A percentile compares a stretch with the other conserved stretches of the same genome.
Evolutionary conservation across 2,329 filamentous ascomycete species (phyloP).

Genomic region (Fusarium bactridioides): DNA sequence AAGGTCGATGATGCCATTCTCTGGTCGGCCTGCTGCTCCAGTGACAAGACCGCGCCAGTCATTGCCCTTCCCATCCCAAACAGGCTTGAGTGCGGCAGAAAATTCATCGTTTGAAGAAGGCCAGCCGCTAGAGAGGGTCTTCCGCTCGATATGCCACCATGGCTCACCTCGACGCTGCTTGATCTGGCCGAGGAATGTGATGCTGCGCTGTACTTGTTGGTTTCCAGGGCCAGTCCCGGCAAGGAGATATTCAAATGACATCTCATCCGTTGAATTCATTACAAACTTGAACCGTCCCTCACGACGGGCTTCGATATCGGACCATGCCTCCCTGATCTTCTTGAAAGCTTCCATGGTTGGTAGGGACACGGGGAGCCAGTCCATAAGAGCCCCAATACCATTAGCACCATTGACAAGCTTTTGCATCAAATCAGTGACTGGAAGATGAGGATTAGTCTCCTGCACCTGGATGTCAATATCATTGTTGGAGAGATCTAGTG

Average conservation of each 20-base stretch:
- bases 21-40: constrained; percentile 55
- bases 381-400: constrained; percentile 61
- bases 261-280: constrained; percentile 64
- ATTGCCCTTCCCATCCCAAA: constrained; percentile 56
- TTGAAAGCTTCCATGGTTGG: constrained; percentile 70
- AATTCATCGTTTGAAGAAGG: constrained; percentile 46
- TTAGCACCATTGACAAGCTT: constrained; percentile 63
- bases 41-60: constrained; percentile 58
- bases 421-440: constrained; percentile 66
- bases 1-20: constrained; percentile 54
- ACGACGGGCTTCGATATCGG: constrained; percentile 49
- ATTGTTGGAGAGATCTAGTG: constrained; percentile 63
- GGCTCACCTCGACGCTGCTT: constrained; percentile 56
- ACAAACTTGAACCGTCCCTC: constrained; percentile 60
- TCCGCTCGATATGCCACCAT: constrained; percentile 61
- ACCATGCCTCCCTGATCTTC: constrained; percentile 65
- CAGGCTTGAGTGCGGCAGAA: constrained; percentile 50
- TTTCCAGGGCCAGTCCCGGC: constrained; percentile 32
- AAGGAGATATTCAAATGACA: constrained; percentile 62
- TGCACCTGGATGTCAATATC: constrained; percentile 68
- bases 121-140: constrained; percentile 28
- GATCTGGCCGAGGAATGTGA: constrained; percentile 63
- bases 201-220: constrained; percentile 43
- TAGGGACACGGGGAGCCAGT: constrained; percentile 66
- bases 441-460: constrained; percentile 71